Percentiles rank a stretch among this genome's conserved stretches.
Conservation (phyloP, 495 filamentous ascomycete species). For the Evernia prunastri region DNA sequence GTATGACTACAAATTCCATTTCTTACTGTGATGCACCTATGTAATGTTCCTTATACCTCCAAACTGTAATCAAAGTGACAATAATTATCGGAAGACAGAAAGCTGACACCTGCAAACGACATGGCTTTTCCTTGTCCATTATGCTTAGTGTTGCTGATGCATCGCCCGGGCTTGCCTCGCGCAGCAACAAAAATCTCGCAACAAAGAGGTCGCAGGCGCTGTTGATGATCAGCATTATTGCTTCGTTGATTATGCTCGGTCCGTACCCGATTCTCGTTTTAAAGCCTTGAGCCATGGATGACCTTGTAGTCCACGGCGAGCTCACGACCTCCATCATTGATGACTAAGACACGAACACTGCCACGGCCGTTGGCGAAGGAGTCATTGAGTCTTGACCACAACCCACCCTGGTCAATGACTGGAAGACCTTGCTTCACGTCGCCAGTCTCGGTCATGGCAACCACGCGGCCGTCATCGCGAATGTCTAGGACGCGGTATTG, state of each 20-base stretch:
- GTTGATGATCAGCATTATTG: background rate
- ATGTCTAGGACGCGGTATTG: conserved; percentile 99
- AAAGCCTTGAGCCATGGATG: conserved; percentile 72
- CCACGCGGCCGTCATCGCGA: conserved; percentile 74
- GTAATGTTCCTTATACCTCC: conserved; percentile 15
- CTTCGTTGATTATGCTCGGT: background rate
- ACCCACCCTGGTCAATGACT: conserved; percentile 85
- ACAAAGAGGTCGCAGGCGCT: conserved; percentile 5
- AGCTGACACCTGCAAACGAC: background rate
- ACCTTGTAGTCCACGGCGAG: conserved; percentile 98
- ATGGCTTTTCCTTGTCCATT: conserved; percentile 6
- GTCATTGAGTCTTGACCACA: conserved; percentile 74
- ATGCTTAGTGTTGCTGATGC: background rate
- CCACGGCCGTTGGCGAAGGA: conserved; percentile 90
- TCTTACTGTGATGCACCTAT: conserved; percentile 14
- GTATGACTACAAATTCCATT: background rate
- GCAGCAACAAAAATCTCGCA: background rate
- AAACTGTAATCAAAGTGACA: conserved; percentile 11
- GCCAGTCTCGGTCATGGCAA: conserved; percentile 79
- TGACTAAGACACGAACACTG: conserved; percentile 87
- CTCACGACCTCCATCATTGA: conserved; percentile 89
- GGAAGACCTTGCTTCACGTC: conserved; percentile 96
- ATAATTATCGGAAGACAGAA: conserved; percentile 7
- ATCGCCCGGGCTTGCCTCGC: background rate
- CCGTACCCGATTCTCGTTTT: conserved; percentile 24